Conservation (phyloP, 148 eudicot genomes). For the Camellia japonica region DNA sequence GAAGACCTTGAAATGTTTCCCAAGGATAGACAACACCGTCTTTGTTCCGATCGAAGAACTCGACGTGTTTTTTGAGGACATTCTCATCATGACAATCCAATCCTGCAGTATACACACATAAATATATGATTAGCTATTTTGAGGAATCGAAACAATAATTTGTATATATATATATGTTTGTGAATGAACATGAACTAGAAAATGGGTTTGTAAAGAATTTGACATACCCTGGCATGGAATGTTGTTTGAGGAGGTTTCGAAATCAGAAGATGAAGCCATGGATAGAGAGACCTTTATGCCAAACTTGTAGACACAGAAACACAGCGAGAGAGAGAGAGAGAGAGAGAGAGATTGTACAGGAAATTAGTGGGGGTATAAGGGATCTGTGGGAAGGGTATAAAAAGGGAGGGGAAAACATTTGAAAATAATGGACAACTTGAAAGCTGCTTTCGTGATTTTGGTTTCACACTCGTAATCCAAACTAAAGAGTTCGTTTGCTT, state of each 20-base stretch:
- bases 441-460: no score
- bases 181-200: not conserved
- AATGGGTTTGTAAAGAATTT: not conserved
- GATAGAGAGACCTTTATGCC: not conserved
- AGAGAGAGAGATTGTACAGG: not conserved
- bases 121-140: not conserved
- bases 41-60: constrained; percentile 67
- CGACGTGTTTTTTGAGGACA: constrained; percentile 56
- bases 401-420: no score
- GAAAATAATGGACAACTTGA: no score
- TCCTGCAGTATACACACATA: constrained; percentile 11
- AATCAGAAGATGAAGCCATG: constrained; percentile 14
- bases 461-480: no score
- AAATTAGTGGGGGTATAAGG: no score
- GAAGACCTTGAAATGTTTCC: constrained; percentile 71
- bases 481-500: no score
- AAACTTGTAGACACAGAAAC: not conserved
- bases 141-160: not conserved
- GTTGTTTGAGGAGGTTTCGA: not conserved
- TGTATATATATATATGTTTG: not conserved
- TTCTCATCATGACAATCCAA: constrained; percentile 20
- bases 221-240: not conserved
- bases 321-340: constrained; percentile 12
- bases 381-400: no score
- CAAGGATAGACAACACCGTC: constrained; percentile 74